These are phyloP conservation scores for Candida germanica DNA, from an alignment of 805 yeast species.

Conservation along the genomic window DNA sequence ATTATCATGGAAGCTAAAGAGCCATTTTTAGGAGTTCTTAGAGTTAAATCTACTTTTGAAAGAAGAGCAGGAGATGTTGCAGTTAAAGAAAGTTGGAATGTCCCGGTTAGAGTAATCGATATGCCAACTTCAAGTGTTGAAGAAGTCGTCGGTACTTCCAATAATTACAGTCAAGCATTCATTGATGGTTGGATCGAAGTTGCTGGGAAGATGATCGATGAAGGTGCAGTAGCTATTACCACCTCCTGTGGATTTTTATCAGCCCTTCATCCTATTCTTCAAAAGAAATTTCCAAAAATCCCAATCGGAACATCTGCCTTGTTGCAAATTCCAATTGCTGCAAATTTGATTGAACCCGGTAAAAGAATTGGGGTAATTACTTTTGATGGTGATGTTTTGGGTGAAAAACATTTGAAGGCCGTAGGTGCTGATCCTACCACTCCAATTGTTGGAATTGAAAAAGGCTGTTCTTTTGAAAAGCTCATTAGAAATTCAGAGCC, in stretches of 20 bases:
- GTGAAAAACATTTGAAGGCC: constrained; percentile 24
- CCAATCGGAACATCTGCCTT: constrained; percentile 32
- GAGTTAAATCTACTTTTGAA: constrained; percentile 8
- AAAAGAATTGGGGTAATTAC: constrained; percentile 27
- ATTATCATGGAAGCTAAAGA: too few species aligned
- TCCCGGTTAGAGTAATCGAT: constrained; percentile 8
- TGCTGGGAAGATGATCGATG: constrained; percentile 18
- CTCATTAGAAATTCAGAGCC: constrained; percentile 18
- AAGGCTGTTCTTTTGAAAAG: constrained; percentile 9
- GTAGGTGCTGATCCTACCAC: constrained; percentile 23
- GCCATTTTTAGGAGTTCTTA: constrained; percentile 9
- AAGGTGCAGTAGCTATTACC: constrained; percentile 31
- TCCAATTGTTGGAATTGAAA: constrained; percentile 12
- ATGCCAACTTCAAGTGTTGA: constrained; percentile 5
- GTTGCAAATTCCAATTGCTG: constrained; percentile 25
- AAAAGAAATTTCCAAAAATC: constrained; percentile 16
- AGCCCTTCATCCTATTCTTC: constrained; percentile 22
- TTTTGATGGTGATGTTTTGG: constrained; percentile 22
- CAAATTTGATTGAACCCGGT: constrained; percentile 15
- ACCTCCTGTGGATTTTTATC: constrained; percentile 37
- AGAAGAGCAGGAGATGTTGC: constrained; percentile 14
- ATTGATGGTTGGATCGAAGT: constrained; percentile 24
- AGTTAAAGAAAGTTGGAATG: constrained; percentile 8
- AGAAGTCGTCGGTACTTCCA: constrained; percentile 8
- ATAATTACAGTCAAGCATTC: constrained; percentile 19